Evolutionary conservation across 306 rosid species (phyloP).

Genomic region (Nissolia schottii): DNA sequence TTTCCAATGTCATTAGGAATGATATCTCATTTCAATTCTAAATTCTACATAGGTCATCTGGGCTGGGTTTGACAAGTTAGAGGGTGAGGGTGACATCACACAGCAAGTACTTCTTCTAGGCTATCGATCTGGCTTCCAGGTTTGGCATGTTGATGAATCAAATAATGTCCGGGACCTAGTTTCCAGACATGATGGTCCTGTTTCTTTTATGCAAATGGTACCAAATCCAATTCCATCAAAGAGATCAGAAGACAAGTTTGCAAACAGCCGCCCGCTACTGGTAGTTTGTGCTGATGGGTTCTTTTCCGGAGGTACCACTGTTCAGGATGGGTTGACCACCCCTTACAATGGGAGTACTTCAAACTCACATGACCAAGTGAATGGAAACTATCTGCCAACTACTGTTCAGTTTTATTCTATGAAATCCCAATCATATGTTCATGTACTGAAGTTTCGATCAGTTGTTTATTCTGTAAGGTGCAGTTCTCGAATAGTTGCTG

Average conservation of each 20-base stretch:
- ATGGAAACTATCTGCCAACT: slow-evolving; percentile 66
- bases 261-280: slow-evolving; percentile 64
- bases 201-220: slow-evolving; percentile 84
- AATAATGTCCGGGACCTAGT: slow-evolving; percentile 73
- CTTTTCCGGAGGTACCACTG: slow-evolving; percentile 48
- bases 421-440: slow-evolving; percentile 76
- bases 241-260: slow-evolving; percentile 60
- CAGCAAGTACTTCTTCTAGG: slow-evolving; percentile 85
- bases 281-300: slow-evolving; percentile 75
- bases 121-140: slow-evolving; percentile 86
- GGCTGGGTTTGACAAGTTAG: slow-evolving; percentile 96
- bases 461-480: slow-evolving; percentile 83
- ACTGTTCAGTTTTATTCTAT: slow-evolving; percentile 77
- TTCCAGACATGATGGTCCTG: slow-evolving; percentile 81
- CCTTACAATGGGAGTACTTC: slow-evolving; percentile 44
- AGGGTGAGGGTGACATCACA: slow-evolving; percentile 50
- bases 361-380: slow-evolving; percentile 51
- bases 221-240: slow-evolving; percentile 71
- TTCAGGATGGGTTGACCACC: slow-evolving; percentile 46
- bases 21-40: slow-evolving; percentile 11
- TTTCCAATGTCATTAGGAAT: neutral
- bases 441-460: slow-evolving; percentile 82
- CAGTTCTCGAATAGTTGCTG: slow-evolving; percentile 80
- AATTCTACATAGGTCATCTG: slow-evolving; percentile 65
- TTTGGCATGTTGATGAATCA: slow-evolving; percentile 98